These are phyloP conservation scores for Craspedostauros australis DNA, from an alignment of 108 stramenopile species.

Conservation along the genomic window DNA sequence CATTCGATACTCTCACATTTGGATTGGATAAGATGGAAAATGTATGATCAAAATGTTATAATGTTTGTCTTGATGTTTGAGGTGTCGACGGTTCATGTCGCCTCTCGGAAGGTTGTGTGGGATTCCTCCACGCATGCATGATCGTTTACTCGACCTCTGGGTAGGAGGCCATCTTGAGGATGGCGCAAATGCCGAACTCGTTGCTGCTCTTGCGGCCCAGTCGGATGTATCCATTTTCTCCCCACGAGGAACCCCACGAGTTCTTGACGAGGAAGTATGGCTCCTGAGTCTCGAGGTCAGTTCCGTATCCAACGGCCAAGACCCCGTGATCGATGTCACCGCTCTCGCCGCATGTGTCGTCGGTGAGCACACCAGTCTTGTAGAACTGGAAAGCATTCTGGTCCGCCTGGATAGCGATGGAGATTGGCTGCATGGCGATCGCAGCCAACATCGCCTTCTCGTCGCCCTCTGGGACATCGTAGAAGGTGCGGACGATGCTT, in stretches of 20 bases:
- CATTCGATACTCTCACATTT: too few species aligned
- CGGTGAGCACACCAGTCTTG: slow-evolving; percentile 84
- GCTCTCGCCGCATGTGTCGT: slow-evolving; percentile 52
- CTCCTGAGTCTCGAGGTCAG: slow-evolving; percentile 50
- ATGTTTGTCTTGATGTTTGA: too few species aligned
- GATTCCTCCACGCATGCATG: too few species aligned
- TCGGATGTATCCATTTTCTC: slow-evolving; percentile 86
- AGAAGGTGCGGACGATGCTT: slow-evolving; percentile 61
- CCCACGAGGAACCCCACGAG: slow-evolving; percentile 79
- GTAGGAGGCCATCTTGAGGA: slow-evolving; percentile 62
- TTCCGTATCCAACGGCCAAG: slow-evolving; percentile 93
- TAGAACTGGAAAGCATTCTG: slow-evolving; percentile 93
- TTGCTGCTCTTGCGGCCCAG: slow-evolving; percentile 67
- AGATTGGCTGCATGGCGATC: slow-evolving; percentile 69
- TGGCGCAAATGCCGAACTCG: slow-evolving; percentile 76
- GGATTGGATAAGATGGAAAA: too few species aligned
- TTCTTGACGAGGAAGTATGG: slow-evolving; percentile 76
- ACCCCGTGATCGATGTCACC: slow-evolving; percentile 93
- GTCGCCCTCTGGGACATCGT: slow-evolving; percentile 70
- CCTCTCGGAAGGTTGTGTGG: too few species aligned
- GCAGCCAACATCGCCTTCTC: slow-evolving; percentile 69
- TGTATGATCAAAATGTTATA: too few species aligned
- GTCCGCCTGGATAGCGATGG: slow-evolving; percentile 73
- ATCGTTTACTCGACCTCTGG: slow-evolving; percentile 33
- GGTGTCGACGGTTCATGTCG: too few species aligned